These are phyloP conservation scores for Arachnomyces sp. DNA, from an alignment of 2,329 filamentous ascomycete species.

Conservation along the genomic window DNA sequence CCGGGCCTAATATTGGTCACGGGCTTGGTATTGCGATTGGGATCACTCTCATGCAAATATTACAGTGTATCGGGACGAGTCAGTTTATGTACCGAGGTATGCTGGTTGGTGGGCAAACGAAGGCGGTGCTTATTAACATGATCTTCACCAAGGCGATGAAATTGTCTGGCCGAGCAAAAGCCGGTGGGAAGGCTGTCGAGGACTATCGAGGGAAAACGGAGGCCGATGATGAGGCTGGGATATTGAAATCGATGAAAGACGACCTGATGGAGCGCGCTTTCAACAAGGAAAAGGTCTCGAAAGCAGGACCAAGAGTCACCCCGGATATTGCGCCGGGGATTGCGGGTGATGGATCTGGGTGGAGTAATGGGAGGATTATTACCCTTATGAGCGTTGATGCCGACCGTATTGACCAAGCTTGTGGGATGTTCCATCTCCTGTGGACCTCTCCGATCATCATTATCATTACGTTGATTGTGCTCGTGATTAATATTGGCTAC, in stretches of 20 bases:
- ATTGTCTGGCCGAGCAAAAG: conserved; percentile 78
- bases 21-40: conserved; percentile 80
- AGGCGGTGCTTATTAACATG: conserved; percentile 73
- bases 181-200: conserved; percentile 58
- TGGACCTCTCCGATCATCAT: conserved; percentile 81
- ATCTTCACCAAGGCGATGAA: conserved; percentile 92
- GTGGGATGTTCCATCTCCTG: conserved; percentile 79
- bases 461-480: conserved; percentile 67
- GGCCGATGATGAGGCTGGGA: conserved; percentile 39
- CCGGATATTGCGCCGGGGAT: conserved; percentile 42
- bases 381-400: conserved; percentile 95
- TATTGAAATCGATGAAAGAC: conserved; percentile 36
- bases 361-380: conserved; percentile 86
- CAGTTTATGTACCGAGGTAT: conserved; percentile 92
- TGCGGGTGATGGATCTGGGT: conserved; percentile 66
- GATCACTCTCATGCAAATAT: conserved; percentile 75
- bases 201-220: conserved; percentile 36
- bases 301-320: conserved; percentile 29
- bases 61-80: conserved; percentile 72
- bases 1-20: conserved; percentile 60
- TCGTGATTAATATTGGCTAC: conserved; percentile 82
- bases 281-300: conserved; percentile 28
- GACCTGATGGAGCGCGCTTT: conserved; percentile 27
- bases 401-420: conserved; percentile 83
- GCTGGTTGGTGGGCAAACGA: conserved; percentile 77